Evolutionary conservation across 768 basidiomycete genomes (phyloP).

Genomic region (Suillus brevipes): DNA sequence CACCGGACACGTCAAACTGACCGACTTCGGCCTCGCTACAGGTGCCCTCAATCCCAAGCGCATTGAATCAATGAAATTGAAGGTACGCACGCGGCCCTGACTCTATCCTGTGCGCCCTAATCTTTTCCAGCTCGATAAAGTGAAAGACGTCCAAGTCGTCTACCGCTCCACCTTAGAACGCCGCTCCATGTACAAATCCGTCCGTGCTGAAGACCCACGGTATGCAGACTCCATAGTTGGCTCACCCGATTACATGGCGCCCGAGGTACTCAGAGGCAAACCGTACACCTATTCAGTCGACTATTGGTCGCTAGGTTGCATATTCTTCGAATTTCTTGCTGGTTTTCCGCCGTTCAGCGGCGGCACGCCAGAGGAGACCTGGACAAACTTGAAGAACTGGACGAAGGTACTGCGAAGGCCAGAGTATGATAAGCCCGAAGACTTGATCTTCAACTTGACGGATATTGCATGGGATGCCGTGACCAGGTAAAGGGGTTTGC

Average conservation of each 20-base stretch:
- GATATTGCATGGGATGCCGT: slow-evolving; percentile 96
- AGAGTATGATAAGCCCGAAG: slow-evolving; percentile 93
- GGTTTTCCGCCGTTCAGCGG: slow-evolving; percentile 99
- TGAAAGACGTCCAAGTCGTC: slow-evolving; percentile 88
- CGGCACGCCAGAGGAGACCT: slow-evolving; percentile 93
- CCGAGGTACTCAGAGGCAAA: slow-evolving; percentile 90
- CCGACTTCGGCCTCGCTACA: slow-evolving; percentile 97
- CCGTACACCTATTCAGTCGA: slow-evolving; percentile 96
- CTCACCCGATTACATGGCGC: slow-evolving; percentile 98
- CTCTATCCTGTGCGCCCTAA: slow-evolving; percentile 7
- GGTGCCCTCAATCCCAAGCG: slow-evolving; percentile 92
- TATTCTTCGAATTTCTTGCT: slow-evolving; percentile 94
- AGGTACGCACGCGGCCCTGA: slow-evolving; percentile 46
- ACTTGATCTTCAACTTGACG: slow-evolving; percentile 92
- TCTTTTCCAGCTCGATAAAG: slow-evolving; percentile 79
- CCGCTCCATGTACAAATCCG: slow-evolving; percentile 90
- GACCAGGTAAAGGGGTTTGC: slow-evolving; percentile 55
- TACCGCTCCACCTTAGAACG: slow-evolving; percentile 92
- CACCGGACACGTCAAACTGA: slow-evolving; percentile 94
- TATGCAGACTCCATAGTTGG: slow-evolving; percentile 98
- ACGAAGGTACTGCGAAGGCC: slow-evolving; percentile 87
- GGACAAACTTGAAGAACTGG: slow-evolving; percentile 99
- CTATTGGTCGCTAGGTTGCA: slow-evolving; percentile 98
- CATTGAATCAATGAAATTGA: slow-evolving; percentile 93
- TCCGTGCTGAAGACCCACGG: slow-evolving; percentile 86